Conservation (phyloP, 2,329 filamentous ascomycete genomes). For the Fusarium hainanense region DNA sequence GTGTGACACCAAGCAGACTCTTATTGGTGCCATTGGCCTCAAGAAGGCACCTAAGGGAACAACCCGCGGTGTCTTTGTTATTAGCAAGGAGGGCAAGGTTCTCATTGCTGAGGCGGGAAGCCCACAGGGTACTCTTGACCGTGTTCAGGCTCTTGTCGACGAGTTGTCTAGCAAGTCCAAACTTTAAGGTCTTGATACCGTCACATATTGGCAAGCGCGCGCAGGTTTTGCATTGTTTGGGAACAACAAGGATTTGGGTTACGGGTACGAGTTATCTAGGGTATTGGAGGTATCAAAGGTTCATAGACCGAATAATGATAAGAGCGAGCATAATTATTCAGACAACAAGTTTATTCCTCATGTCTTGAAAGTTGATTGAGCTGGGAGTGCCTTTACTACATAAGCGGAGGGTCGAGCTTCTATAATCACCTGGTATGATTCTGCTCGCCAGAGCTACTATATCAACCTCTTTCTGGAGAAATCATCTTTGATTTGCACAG, state of each 20-base stretch:
- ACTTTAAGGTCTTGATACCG: not conserved
- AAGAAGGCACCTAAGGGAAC: slow-evolving; percentile 87
- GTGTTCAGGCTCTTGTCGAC: slow-evolving; percentile 77
- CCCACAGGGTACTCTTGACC: slow-evolving; percentile 80
- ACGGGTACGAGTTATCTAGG: not conserved
- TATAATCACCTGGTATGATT: not conserved
- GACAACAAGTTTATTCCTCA: not conserved
- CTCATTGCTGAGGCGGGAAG: slow-evolving; percentile 79
- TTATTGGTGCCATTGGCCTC: slow-evolving; percentile 89
- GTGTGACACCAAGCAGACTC: slow-evolving; percentile 78
- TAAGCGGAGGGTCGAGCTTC: not conserved
- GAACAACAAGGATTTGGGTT: not conserved
- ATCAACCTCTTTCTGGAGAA: not conserved
- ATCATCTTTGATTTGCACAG: fast-evolving
- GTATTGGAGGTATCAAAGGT: not conserved
- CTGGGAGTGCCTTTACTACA: fast-evolving
- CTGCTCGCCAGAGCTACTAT: not conserved
- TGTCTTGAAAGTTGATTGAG: not conserved
- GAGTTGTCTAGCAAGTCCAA: slow-evolving; percentile 47
- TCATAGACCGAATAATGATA: slow-evolving; percentile 18
- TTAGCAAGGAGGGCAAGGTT: slow-evolving; percentile 85
- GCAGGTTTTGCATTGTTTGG: not conserved
- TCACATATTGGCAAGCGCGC: not conserved
- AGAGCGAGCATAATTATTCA: not conserved
- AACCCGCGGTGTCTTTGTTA: slow-evolving; percentile 85